phyloP scores from a whole-genome alignment of 768 basidiomycete species.

The Pisolithus microcarpus region DNA sequence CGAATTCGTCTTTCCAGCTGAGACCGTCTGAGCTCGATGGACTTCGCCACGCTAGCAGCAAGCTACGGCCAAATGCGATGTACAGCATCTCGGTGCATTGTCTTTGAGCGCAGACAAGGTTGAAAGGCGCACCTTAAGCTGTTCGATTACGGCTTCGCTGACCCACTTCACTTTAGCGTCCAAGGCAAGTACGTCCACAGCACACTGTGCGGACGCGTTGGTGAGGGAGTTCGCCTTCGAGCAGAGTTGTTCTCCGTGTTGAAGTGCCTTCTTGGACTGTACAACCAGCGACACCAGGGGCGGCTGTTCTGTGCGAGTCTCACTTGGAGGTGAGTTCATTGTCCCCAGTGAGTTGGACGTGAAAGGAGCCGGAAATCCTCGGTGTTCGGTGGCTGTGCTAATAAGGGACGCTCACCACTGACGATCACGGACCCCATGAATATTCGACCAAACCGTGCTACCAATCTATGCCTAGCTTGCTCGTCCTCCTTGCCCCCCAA shows the following conservation, averaged over 20 bases:
- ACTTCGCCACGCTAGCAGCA: constrained; percentile 65
- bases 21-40: constrained; percentile 63
- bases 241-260: constrained; percentile 72
- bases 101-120: not conserved
- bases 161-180: constrained; percentile 81
- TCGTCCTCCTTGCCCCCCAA: constrained; percentile 49
- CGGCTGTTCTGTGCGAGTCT: constrained; percentile 35
- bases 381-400: not conserved
- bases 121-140: constrained; percentile 53
- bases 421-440: too few species aligned
- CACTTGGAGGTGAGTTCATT: constrained; percentile 17
- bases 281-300: constrained; percentile 70
- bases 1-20: constrained; percentile 54
- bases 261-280: constrained; percentile 77
- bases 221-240: constrained; percentile 56
- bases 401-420: too few species aligned
- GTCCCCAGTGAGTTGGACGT: not conserved
- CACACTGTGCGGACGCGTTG: constrained; percentile 57
- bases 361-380: not conserved
- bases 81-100: not conserved
- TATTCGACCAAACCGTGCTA: not conserved
- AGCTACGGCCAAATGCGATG: constrained; percentile 40
- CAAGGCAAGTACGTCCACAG: constrained; percentile 66
- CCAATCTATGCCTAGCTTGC: constrained; percentile 50
- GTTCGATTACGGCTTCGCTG: constrained; percentile 64